These are phyloP conservation scores for Kluyveromyces nonfermentans DNA, from an alignment of 805 yeast species.

Conservation along the genomic window DNA sequence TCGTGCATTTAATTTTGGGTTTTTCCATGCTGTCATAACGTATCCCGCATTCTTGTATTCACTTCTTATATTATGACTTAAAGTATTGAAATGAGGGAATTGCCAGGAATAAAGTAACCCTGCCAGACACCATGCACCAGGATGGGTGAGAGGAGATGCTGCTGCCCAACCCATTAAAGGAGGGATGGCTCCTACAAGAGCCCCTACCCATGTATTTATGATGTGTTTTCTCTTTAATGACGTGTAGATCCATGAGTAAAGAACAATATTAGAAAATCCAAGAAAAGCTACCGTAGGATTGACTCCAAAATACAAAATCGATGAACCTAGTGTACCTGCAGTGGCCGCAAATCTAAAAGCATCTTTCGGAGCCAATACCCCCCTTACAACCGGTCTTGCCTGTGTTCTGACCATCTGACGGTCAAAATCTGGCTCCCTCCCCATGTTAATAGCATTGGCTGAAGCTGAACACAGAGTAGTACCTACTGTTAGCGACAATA, in stretches of 20 bases:
- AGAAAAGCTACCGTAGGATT: slow-evolving; percentile 74
- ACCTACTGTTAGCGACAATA: slow-evolving; percentile 69
- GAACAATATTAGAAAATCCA: slow-evolving; percentile 70
- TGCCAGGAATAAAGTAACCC: slow-evolving; percentile 93
- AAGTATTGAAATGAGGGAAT: slow-evolving; percentile 92
- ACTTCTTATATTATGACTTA: slow-evolving; percentile 77
- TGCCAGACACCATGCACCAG: slow-evolving; percentile 94
- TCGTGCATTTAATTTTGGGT: slow-evolving; percentile 85
- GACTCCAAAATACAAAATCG: slow-evolving; percentile 67
- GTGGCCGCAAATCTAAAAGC: slow-evolving; percentile 74
- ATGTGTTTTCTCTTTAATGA: slow-evolving; percentile 79
- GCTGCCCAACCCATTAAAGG: slow-evolving; percentile 99
- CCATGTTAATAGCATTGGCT: slow-evolving; percentile 97
- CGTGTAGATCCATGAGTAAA: slow-evolving; percentile 88
- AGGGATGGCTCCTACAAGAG: slow-evolving; percentile 96
- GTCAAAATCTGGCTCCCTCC: slow-evolving; percentile 87
- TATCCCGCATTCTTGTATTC: slow-evolving; percentile 92
- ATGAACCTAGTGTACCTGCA: slow-evolving; percentile 63
- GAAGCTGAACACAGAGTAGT: slow-evolving; percentile 85
- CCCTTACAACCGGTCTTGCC: slow-evolving; percentile 83
- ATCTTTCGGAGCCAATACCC: slow-evolving; percentile 61
- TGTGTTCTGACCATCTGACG: slow-evolving; percentile 80
- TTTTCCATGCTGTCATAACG: slow-evolving; percentile 93
- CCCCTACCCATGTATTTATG: slow-evolving; percentile 96
- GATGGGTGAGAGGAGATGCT: slow-evolving; percentile 66